phyloP scores from a whole-genome alignment of 257 asterid genomes.

The Gardenia jasminoides region DNA sequence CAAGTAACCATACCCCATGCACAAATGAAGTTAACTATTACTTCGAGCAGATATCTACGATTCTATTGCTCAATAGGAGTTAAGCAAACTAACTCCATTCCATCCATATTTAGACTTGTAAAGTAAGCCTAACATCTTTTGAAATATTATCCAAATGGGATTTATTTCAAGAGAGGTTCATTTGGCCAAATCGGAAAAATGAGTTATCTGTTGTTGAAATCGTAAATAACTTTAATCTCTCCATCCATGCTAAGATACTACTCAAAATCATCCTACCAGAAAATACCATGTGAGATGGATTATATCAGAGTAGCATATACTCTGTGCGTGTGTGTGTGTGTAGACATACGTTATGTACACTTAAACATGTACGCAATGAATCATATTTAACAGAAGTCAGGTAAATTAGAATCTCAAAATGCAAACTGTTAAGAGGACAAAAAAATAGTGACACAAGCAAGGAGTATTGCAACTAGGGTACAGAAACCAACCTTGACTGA shows the following conservation, averaged over 20 bases:
- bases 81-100: neutral
- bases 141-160: neutral
- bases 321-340: too few species aligned
- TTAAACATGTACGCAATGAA: neutral
- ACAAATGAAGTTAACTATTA: neutral
- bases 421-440: neutral
- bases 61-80: neutral
- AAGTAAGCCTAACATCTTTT: neutral
- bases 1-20: neutral
- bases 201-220: neutral
- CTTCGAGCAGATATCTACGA: neutral
- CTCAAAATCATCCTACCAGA: neutral
- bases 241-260: neutral
- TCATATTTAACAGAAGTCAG: neutral
- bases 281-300: too few species aligned
- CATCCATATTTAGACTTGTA: neutral
- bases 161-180: neutral
- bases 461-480: neutral
- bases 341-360: too few species aligned
- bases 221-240: neutral
- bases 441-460: neutral
- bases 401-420: neutral
- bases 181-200: neutral
- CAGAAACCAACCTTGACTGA: constrained; percentile 82
- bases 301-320: neutral